Base-by-base conservation (phyloP, 2,329 filamentous ascomycete species). In the Leptographium flavum region DNA sequence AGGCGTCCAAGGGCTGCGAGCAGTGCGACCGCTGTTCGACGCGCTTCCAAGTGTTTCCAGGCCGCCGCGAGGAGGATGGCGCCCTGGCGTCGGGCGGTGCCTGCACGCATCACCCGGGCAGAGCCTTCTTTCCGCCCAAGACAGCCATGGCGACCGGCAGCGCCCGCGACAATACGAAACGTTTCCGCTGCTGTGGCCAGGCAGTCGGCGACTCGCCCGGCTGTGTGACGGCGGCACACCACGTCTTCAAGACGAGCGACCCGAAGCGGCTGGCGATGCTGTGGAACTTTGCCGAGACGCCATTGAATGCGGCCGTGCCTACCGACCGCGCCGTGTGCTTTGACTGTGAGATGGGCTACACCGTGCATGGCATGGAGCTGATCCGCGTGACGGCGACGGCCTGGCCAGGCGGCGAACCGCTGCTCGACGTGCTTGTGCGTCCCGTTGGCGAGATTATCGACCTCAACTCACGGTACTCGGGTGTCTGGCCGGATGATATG, bases 281-380 rank as follows among this genome's bases (percentile, higher is more conserved):
- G 3, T 71, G 93, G 55, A 87, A 90, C 43, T 98, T 93, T 59
- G 73, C 77, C 46, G 63, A 76, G 49, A 96, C 92, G 0, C 88
- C 88, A 0, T 63, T 69, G 13, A 87, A 87, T 52, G 59, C 66
- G 1, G 55, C 63, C 2, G 68, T 66, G 2, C 64, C 68, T 0
- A 55, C 61, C 1, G 65, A 72, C 43, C 74, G 74, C 31, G 85
- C 83, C 3, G 78, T 96, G 11, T 83, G 79, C 51, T 90, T 98
- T 55, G 92, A 98, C 60, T 96, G 92, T 56, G 92, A 98, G 59
- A 98, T 98, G 92, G 86, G 85, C 5, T 96, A 94, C 58, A 98
- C 93, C 0, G 84, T 85, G 1, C 63, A 82, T 42, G 92, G 93
- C 0, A 67, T 96, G 52, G 92, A 98, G 60, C 72, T 98, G 17